Base-by-base conservation (phyloP, 768 basidiomycete genomes). In the Leccinum longicurvipes region DNA sequence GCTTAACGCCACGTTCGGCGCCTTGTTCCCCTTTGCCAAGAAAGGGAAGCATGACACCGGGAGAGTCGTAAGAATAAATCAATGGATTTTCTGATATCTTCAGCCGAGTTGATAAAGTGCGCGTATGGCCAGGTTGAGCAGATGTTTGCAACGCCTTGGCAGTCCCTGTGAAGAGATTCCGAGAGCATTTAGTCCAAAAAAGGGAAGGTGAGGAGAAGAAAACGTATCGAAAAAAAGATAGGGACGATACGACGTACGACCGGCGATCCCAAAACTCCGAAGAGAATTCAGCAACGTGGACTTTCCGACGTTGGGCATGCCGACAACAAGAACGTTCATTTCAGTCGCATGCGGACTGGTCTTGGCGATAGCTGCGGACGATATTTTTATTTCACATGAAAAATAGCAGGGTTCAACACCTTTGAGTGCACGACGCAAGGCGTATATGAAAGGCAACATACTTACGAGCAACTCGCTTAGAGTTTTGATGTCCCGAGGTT, bases 301-400 rank as follows among this genome's bases (percentile, higher is more conserved):
- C 74, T 99, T 98, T 41, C 96, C 96, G 47, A 98, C 93, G 70
- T 98, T 98, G 17, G 97, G 97, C 96, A 99, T 98, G 23, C 97
- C 97, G 56, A 97, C 87, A 23, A 98, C 93, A 3, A 98, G 80
- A 7, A 98, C 87, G 63, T 94, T 93, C 61, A 92, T 74, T 68
- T 89, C 89, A 63, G 85, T 82, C 47, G 83, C 79, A 59, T 90
- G 82, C 50, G 83, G 83, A 67, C 86, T 80, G 41, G 77, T 76
- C 63, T 82, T 83, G 29, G 89, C 87, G 62, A 91, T 79, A 63
- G 82, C 89, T 92, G 48, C 15, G 58, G 28, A 3, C 15, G 24
- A 12, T 31, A 45, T 34, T 55, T 45, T 56, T n/a, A 21, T 58
- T 23, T n/a, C 17, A 32, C 27, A 36, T 27, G 15, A 39, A 60